A percentile compares a stretch with the other conserved stretches of the same genome.
Evolutionary conservation across 1,139 yeast genomes (phyloP).

Genomic region (Sugiyamaella sp.): DNA sequence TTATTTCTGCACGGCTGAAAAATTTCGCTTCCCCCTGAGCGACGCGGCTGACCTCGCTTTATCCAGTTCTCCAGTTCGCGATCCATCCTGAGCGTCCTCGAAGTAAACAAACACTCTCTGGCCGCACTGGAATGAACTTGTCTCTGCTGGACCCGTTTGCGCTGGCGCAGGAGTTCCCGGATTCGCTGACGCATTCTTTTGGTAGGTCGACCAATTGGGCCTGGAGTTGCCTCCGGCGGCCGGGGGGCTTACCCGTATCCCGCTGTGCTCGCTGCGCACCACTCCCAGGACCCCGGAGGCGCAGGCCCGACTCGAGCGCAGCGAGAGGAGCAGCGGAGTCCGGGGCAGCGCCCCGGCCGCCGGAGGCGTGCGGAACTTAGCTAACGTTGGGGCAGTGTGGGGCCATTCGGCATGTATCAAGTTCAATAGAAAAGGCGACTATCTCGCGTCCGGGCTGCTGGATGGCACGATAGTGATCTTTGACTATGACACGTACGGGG

Average conservation of each 20-base stretch:
- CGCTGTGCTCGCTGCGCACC: too few relatives aligned
- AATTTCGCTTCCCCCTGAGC: conserved; percentile 9
- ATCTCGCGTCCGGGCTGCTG: conserved; percentile 80
- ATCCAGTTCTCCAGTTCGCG: not conserved
- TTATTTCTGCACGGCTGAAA: conserved; percentile 1
- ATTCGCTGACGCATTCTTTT: conserved; percentile 68
- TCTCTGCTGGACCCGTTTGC: conserved; percentile 91
- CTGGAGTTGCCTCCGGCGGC: not conserved
- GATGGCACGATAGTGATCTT: conserved; percentile 80
- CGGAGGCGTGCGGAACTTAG: too few relatives aligned
- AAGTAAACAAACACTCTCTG: too few relatives aligned
- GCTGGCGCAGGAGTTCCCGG: conserved; percentile 92
- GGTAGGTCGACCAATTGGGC: conserved; percentile 30
- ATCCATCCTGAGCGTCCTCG: not conserved
- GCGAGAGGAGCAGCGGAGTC: too few relatives aligned
- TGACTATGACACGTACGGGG: conserved; percentile 70
- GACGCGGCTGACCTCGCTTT: conserved; percentile 4
- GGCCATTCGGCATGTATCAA: conserved; percentile 78
- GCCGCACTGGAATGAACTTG: conserved; percentile 76
- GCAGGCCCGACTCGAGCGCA: too few relatives aligned
- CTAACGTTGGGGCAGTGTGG: too few relatives aligned
- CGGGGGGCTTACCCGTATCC: too few relatives aligned
- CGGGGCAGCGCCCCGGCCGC: too few relatives aligned
- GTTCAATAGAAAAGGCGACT: conserved; percentile 80
- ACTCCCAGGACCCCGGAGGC: too few relatives aligned